Evolutionary conservation across 495 filamentous ascomycete genomes (phyloP), one percentile per base, ranked within the genome.

Genomic region (Neurospora terricola): DNA sequence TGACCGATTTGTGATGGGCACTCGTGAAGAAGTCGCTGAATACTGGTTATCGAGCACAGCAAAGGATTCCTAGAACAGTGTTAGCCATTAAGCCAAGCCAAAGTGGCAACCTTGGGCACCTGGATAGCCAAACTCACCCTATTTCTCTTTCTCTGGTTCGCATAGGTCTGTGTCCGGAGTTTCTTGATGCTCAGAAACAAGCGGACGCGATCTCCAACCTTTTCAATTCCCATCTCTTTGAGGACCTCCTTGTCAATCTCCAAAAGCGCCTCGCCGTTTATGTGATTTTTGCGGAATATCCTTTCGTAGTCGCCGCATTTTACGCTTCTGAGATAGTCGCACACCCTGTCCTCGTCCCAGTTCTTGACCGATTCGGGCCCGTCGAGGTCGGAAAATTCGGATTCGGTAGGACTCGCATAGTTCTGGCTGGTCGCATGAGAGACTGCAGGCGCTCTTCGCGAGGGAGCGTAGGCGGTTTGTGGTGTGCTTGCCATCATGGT

Each of bases 161-260:
- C 90, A 77, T 92, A 92, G 5, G 94, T 90, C 79, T 91, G 94
- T 73, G 91, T 94, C 73, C 96, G 86, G 37, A 99, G 88, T 77
- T 94, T 91, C 85, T 98, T 98, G 77, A 97, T 97, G 75, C 89
- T 93, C 77, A 92, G 88, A 81, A 93, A 94, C 69, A 99, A 91
- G 74, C 96, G 91, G n/a, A 99, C 94, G 42, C 96, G 90, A 82
- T 99, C 96, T 69, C 96, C 96, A 72, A 99, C 91, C 82, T 97
- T 99, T 75, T 98, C 97, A 75, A 99, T 93, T 36, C 96, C 96
- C 89, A 99, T 94, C 78, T 99, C 96, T 82, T 98, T 96, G 72
- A 99, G 87, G 68, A 96, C 93, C 70, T 92, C 90, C 84, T 98
- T 96, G 80, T 99, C 96, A 82, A 97, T 95, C 82, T 99, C 96